phyloP scores from a whole-genome alignment of 495 filamentous ascomycete genomes.

The Hypomontagnella monticulosa region DNA sequence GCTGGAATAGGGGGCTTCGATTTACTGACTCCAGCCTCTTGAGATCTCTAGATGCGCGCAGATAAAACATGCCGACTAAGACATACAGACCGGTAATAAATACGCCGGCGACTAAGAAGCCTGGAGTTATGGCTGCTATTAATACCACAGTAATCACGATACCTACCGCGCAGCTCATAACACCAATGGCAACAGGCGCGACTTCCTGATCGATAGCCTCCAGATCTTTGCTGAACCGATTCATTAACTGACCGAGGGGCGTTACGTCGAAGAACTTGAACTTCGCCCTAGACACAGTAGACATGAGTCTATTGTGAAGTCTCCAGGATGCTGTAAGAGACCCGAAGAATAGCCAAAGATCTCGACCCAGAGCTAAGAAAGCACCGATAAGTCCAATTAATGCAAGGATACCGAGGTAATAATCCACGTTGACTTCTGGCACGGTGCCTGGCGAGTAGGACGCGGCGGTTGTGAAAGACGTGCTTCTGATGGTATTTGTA shows the following conservation, averaged over 20 bases:
- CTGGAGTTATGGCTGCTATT: conserved; percentile 92
- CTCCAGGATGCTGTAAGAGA: conserved; percentile 88
- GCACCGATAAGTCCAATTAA: conserved; percentile 79
- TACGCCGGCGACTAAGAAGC: conserved; percentile 85
- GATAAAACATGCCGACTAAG: conserved; percentile 85
- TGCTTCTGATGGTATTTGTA: conserved; percentile 45
- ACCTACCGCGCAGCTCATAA: conserved; percentile 63
- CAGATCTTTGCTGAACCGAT: conserved; percentile 97
- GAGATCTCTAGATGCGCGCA: conserved; percentile 89
- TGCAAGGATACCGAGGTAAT: conserved; percentile 87
- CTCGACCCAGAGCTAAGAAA: conserved; percentile 76
- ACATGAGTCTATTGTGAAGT: conserved; percentile 82
- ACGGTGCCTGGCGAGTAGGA: conserved; percentile 44
- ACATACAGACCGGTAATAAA: conserved; percentile 88
- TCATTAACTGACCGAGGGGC: conserved; percentile 96
- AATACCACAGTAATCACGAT: conserved; percentile 89
- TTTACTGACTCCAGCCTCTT: conserved; percentile 96
- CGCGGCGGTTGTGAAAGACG: conserved; percentile 37
- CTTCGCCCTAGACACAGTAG: conserved; percentile 82
- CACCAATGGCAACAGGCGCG: conserved; percentile 81
- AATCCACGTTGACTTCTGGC: conserved; percentile 75
- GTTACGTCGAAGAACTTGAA: conserved; percentile 99
- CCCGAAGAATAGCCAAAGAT: conserved; percentile 90
- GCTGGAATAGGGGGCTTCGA: conserved; percentile 94
- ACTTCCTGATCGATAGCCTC: conserved; percentile 97